A percentile compares a stretch with the other conserved stretches of the same genome.
phyloP scores from a whole-genome alignment of 1,284 basidiomycete species.

The Heterobasidion irregulare region DNA sequence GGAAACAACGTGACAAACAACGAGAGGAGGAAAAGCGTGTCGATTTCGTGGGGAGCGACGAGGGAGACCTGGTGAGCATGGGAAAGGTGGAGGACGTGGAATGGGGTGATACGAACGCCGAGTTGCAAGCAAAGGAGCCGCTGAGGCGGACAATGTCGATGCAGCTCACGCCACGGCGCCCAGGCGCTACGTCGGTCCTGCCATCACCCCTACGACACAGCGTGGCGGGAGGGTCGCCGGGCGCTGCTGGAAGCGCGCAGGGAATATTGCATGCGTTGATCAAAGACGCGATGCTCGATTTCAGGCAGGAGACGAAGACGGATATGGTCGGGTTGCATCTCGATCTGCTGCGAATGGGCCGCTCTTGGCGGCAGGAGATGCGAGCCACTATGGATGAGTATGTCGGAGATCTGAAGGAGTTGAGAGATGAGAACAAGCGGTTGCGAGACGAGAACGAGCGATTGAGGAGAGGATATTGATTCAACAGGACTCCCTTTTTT shows the following conservation, averaged over 20 bases:
- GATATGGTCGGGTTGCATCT: slow-evolving; percentile 67
- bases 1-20: slow-evolving; percentile 9
- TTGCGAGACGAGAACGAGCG: slow-evolving; percentile 63
- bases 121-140: slow-evolving; percentile 10
- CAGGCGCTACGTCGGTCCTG: slow-evolving; percentile 20
- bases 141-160: slow-evolving; percentile 28
- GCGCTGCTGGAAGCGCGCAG: slow-evolving; percentile 33
- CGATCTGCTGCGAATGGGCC: slow-evolving; percentile 61
- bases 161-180: slow-evolving; percentile 53
- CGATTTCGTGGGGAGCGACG: background rate
- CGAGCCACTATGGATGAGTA: slow-evolving; percentile 50
- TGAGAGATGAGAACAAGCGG: slow-evolving; percentile 34
- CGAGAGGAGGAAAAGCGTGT: slow-evolving; percentile 1
- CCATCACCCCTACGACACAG: slow-evolving; percentile 35
- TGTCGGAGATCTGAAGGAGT: slow-evolving; percentile 39
- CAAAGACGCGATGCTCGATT: slow-evolving; percentile 63
- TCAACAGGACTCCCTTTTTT: background rate
- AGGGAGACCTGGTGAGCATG: slow-evolving; percentile 1
- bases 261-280: slow-evolving; percentile 56
- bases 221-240: slow-evolving; percentile 16
- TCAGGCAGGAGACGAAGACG: slow-evolving; percentile 52
- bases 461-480: slow-evolving; percentile 42
- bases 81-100: background rate
- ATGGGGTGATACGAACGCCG: background rate
- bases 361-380: slow-evolving; percentile 49